A percentile compares a stretch with the other conserved stretches of the same genome.
Conservation (phyloP, 2,329 filamentous ascomycete species). For the Lizonia empirigonia region DNA sequence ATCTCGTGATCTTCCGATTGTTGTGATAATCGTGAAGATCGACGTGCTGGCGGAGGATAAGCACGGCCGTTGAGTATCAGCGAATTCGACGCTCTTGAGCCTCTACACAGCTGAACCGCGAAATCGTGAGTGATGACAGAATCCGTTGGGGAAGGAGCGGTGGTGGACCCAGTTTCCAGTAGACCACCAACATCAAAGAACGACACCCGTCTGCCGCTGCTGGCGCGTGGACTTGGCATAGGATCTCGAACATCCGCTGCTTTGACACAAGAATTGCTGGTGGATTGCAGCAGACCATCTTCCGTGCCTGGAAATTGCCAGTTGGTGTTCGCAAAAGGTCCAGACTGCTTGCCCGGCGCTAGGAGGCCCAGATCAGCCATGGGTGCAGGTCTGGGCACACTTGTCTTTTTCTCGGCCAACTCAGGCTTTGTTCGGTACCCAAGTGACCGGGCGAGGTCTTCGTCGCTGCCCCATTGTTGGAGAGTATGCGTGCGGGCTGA, state of each 20-base stretch:
- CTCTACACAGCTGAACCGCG: slow-evolving; percentile 40
- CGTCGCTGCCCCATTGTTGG: slow-evolving; percentile 85
- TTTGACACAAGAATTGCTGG: slow-evolving; percentile 32
- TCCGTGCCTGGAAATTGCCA: slow-evolving; percentile 44
- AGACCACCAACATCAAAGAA: slow-evolving; percentile 87
- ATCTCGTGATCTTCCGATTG: slow-evolving; percentile 44
- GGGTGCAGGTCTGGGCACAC: slow-evolving; percentile 48
- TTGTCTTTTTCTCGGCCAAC: slow-evolving; percentile 52
- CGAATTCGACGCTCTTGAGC: slow-evolving; percentile 40
- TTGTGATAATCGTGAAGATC: slow-evolving; percentile 42
- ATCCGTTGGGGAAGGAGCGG: slow-evolving; percentile 40
- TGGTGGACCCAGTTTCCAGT: slow-evolving; percentile 59
- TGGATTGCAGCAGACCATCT: slow-evolving; percentile 22
- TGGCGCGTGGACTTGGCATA: slow-evolving; percentile 44
- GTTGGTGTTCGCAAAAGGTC: slow-evolving; percentile 36
- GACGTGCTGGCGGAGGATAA: slow-evolving; percentile 34
- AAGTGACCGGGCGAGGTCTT: slow-evolving; percentile 81
- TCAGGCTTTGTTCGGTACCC: slow-evolving; percentile 70
- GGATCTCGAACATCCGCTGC: slow-evolving; percentile 38
- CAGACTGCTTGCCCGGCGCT: slow-evolving; percentile 25
- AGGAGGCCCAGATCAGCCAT: slow-evolving; percentile 38
- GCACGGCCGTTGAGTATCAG: slow-evolving; percentile 31
- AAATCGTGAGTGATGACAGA: slow-evolving; percentile 52
- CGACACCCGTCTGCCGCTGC: slow-evolving; percentile 65
- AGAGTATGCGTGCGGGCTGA: slow-evolving; percentile 67